A percentile compares a stretch with the other conserved stretches of the same genome.
These are phyloP conservation scores for Ehretia macrophylla DNA, from an alignment of 257 asterid genomes.

Conservation along the genomic window DNA sequence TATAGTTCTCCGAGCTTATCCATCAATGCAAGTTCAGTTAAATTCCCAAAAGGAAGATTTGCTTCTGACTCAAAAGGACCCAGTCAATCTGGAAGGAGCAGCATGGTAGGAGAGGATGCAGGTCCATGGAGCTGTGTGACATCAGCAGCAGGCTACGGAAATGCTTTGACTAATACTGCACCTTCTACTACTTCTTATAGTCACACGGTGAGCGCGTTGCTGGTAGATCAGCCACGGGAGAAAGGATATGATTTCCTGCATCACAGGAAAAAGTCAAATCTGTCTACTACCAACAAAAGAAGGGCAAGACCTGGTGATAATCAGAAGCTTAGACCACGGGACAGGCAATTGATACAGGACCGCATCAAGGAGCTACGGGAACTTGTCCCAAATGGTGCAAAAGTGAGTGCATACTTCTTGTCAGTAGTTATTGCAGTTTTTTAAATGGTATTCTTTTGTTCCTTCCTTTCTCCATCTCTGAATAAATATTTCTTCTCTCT, in stretches of 20 bases:
- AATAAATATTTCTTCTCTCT: neutral
- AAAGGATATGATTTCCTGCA: slow-evolving; percentile 27
- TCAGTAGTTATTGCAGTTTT: neutral
- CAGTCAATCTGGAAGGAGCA: slow-evolving; percentile 24
- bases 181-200: slow-evolving; percentile 46
- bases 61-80: slow-evolving; percentile 26
- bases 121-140: slow-evolving; percentile 35
- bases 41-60: slow-evolving; percentile 17
- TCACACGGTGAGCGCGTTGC: slow-evolving; percentile 32
- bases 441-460: neutral
- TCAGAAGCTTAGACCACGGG: slow-evolving; percentile 77
- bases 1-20: slow-evolving; percentile 33
- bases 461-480: slow-evolving; percentile 2
- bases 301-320: slow-evolving; percentile 37
- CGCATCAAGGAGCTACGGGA: slow-evolving; percentile 83
- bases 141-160: slow-evolving; percentile 27
- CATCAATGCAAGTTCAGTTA: slow-evolving; percentile 25
- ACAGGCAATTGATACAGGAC: slow-evolving; percentile 91
- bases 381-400: slow-evolving; percentile 80
- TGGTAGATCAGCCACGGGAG: slow-evolving; percentile 33
- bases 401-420: slow-evolving; percentile 37
- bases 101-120: slow-evolving; percentile 26
- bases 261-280: slow-evolving; percentile 30
- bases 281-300: slow-evolving; percentile 42
- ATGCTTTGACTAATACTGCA: slow-evolving; percentile 13